Evolutionary conservation across 169 alveolate genomes (phyloP).

Genomic region (Plasmodium vivax): DNA sequence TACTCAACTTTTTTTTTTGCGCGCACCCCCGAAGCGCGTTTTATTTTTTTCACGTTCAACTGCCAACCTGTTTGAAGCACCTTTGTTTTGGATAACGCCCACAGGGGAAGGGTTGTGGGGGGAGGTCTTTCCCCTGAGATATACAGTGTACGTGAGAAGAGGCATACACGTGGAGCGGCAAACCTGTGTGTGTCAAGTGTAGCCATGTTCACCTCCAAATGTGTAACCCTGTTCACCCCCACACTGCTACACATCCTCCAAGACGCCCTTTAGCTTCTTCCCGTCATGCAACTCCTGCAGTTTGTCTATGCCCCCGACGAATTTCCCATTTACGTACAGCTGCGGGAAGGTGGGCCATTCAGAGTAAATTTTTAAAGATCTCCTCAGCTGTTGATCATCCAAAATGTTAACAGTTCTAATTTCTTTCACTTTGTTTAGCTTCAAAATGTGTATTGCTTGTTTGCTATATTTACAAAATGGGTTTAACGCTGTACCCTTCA

Average conservation of each 20-base stretch:
- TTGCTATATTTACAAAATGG: slow-evolving; percentile 87
- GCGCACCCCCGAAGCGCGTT: background rate
- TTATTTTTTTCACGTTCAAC: background rate
- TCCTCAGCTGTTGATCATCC: slow-evolving; percentile 87
- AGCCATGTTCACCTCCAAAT: no score
- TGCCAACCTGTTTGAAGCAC: background rate
- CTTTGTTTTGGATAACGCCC: background rate
- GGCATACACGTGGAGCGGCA: background rate
- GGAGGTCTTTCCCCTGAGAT: background rate
- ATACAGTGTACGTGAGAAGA: background rate
- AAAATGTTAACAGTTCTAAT: slow-evolving; percentile 88
- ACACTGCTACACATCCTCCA: slow-evolving; percentile 31
- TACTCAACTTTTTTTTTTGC: background rate
- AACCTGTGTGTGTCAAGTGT: background rate
- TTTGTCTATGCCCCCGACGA: slow-evolving; percentile 93
- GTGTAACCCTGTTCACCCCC: background rate
- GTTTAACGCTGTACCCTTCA: slow-evolving; percentile 87
- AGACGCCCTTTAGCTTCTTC: slow-evolving; percentile 86
- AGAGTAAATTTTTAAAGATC: slow-evolving; percentile 90
- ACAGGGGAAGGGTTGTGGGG: background rate
- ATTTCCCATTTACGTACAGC: slow-evolving; percentile 88
- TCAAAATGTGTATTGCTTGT: slow-evolving; percentile 83
- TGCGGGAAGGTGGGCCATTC: slow-evolving; percentile 97
- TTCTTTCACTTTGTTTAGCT: slow-evolving; percentile 79
- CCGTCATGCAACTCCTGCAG: slow-evolving; percentile 90